Base-by-base conservation (phyloP, 768 basidiomycete species). In the Leccinum aurantiacum region DNA sequence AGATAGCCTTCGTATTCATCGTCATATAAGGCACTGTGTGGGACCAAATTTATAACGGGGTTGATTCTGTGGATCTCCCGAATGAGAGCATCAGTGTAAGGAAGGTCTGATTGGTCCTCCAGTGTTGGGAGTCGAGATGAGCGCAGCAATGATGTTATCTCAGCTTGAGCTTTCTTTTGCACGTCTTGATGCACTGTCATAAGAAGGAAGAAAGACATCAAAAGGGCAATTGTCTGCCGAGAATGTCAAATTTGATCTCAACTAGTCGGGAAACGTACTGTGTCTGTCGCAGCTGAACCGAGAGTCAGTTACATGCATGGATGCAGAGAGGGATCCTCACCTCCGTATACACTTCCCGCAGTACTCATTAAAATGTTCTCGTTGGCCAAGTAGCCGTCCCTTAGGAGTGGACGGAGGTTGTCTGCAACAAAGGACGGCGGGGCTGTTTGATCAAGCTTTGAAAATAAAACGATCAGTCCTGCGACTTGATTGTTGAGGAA, bases 81-180 rank as follows among this genome's bases (percentile, higher is more conserved):
- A 53, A 70, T 58, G 19, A 71, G 55, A 6, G 73, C 68, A 3
- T 65, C 52, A 5, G 71, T 58, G 54, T 71, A 75, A 8, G 71
- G 72, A n/a, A 72, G 58, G 8, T 63, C 51, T 11, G 64, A 56
- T 29, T 59, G 54, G 56, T 75, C 74, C 25, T 73, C 70, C 3
- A 66, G 53, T 3, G 56, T 62, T 9, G 72, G 72, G 3, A 69
- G 29, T 4, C 72, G 59, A 14, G 54, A 59, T 11, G 33, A 46
- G 0, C 72, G 69, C 17, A 74, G 58, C 9, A 73, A 59, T 2
- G 47, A 35, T 38, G 64, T 61, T 25, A 74, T 59, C 46, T 74
- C 71, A 13, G 59, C 65, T 15, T 71, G 68, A 3, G 71, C 71
- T 41, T 60, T 63, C 17, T 57, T 57, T 59, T 72, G 73, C n/a